Base-by-base conservation (phyloP, 2,329 filamentous ascomycete species). In the Colletotrichum orchidophilum region DNA sequence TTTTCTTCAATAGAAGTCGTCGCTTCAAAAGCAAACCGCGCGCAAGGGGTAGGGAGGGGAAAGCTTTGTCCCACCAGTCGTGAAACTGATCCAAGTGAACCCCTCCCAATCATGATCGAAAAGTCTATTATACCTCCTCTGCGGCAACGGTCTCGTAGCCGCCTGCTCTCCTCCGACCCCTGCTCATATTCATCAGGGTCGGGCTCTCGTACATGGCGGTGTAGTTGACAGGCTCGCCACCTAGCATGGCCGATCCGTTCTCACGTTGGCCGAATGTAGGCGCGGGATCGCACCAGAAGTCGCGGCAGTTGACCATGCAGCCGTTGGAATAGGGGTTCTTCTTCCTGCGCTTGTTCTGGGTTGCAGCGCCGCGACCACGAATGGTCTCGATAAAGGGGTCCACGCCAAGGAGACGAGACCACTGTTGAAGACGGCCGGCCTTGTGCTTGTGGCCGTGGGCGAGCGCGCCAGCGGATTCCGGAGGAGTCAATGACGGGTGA, bases 381-480 rank as follows among this genome's bases (percentile, higher is more conserved):
- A 96, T 95, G 1, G 95, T 98, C 75, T 96, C 94, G 74, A 98
- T 91, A 78, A 99, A 98, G 0, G 95, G 94, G 77, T 99, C 96
- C 7, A 99, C 89, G 1, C 96, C 96, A 0, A 99, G 87, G 0
- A 98, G 87, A 60, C 92, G 92, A 75, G 92, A 92, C 94, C 94
- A 97, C 75, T 93, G 91, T 72, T 92, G 88, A 74, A 96, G 85
- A 77, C 92, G 92, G 55, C 94, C 91, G 72, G 87, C 86, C 71
- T 88, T 87, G 70, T 90, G 88, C 64, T 84, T 84, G 73, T 88
- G 87, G 15, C 79, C 82, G 73, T 89, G 87, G 1, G 73, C 75
- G 62, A 80, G 79, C 0, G 58, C 35, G 5, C 78, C 77, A 39
- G 82, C 79, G 24, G 80, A 81, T 31, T 85, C 83, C 62, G 86